phyloP scores from a whole-genome alignment of 345 rosid species.

The Cardamine occulta region DNA sequence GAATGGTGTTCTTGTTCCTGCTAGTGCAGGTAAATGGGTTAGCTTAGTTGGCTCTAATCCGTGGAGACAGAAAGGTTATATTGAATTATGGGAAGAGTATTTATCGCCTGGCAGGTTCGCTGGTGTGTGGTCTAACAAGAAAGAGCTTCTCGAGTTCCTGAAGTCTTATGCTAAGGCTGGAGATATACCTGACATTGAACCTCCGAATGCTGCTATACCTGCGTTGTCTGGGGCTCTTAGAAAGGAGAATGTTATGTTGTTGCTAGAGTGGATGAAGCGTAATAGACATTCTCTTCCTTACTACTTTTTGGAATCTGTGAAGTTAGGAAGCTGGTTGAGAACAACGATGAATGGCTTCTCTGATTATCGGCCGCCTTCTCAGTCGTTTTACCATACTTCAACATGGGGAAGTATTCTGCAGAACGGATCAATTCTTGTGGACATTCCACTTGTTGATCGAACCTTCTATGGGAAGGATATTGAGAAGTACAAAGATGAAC shows the following conservation, averaged over 20 bases:
- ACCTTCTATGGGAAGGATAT: constrained; percentile 57
- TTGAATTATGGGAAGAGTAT: constrained; percentile 65
- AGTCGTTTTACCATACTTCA: constrained; percentile 57
- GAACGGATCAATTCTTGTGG: constrained; percentile 56
- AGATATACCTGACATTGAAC: constrained; percentile 59
- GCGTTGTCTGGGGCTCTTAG: constrained; percentile 58
- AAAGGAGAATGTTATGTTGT: constrained; percentile 54
- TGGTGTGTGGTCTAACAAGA: constrained; percentile 43
- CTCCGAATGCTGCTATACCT: constrained; percentile 62
- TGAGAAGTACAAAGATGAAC: constrained; percentile 46
- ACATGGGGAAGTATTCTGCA: constrained; percentile 70
- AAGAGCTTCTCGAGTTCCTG: constrained; percentile 53
- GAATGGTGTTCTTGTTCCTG: constrained; percentile 65
- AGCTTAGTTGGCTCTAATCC: constrained; percentile 56
- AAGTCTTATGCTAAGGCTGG: constrained; percentile 38
- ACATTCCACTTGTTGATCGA: constrained; percentile 70
- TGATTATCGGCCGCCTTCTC: constrained; percentile 57
- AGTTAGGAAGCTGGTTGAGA: constrained; percentile 67
- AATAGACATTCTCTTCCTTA: constrained; percentile 37
- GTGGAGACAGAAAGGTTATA: constrained; percentile 53
- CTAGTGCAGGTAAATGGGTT: constrained; percentile 66
- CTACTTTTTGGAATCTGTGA: constrained; percentile 55
- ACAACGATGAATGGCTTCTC: constrained; percentile 51
- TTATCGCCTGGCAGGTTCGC: constrained; percentile 43
- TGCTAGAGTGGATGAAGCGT: constrained; percentile 60